Conservation (phyloP, 495 filamentous ascomycete genomes). For the Cercophora samala region DNA sequence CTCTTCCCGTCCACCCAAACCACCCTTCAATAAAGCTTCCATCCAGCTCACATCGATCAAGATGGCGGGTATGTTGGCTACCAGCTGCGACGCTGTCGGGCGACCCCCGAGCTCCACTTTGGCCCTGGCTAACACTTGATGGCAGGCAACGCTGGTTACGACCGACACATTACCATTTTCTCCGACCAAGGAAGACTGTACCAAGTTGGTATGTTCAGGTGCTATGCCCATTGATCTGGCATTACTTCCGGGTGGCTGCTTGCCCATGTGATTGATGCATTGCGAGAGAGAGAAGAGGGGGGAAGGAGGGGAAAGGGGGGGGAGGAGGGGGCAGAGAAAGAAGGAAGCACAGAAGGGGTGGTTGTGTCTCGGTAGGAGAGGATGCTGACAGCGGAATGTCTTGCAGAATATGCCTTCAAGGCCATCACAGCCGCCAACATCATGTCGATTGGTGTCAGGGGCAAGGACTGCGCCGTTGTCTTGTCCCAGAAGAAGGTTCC, state of each 20-base stretch:
- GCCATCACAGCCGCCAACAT: slow-evolving; percentile 98
- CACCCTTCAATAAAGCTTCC: slow-evolving; percentile 13
- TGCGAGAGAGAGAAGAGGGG: background rate
- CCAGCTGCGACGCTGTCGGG: slow-evolving; percentile 14
- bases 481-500: slow-evolving; percentile 99
- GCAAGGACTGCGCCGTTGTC: slow-evolving; percentile 95
- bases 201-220: slow-evolving; percentile 84
- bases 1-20: background rate
- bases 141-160: slow-evolving; percentile 90
- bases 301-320: background rate
- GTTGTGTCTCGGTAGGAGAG: slow-evolving; percentile 6
- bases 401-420: slow-evolving; percentile 98
- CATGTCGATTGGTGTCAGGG: slow-evolving; percentile 91
- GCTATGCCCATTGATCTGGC: background rate
- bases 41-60: slow-evolving; percentile 28
- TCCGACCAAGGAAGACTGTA: slow-evolving; percentile 97
- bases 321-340: background rate
- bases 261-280: too few relatives aligned
- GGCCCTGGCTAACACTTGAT: slow-evolving; percentile 23
- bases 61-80: slow-evolving; percentile 44
- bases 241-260: too few relatives aligned
- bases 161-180: slow-evolving; percentile 99
- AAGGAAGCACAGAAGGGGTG: background rate
- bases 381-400: slow-evolving; percentile 32
- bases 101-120: slow-evolving; percentile 30